These are phyloP conservation scores for Leishmania turanica DNA, from an alignment of 208 protist genomes.

Conservation along the genomic window DNA sequence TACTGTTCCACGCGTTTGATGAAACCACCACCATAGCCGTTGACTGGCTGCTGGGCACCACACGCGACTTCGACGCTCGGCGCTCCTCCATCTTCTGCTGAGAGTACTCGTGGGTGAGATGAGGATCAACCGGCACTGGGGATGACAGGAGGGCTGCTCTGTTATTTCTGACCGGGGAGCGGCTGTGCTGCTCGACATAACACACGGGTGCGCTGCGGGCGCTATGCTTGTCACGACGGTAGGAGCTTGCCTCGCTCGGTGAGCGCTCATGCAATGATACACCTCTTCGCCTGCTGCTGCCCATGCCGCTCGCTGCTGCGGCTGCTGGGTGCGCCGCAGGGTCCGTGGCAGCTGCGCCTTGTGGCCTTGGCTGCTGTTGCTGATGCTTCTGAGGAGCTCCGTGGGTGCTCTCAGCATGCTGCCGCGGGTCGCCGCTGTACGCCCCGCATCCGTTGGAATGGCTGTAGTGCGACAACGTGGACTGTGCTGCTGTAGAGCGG, in stretches of 20 bases:
- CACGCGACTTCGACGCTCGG: slow-evolving; percentile 1
- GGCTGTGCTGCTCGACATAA: not conserved
- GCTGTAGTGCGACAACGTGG: not conserved
- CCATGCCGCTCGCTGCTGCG: not conserved
- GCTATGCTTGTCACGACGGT: not conserved
- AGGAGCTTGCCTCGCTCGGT: slow-evolving; percentile 5
- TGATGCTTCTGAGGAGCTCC: not conserved
- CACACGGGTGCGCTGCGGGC: not conserved
- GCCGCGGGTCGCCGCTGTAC: not conserved
- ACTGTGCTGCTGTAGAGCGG: not conserved
- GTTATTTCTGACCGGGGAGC: not conserved
- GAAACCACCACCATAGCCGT: not conserved
- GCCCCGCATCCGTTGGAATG: not conserved
- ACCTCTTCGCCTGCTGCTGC: not conserved
- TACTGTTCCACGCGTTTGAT: slow-evolving; percentile 30
- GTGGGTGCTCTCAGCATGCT: not conserved
- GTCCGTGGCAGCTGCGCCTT: not conserved
- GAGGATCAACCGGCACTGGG: not conserved
- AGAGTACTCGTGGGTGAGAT: slow-evolving; percentile 15
- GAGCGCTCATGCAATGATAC: not conserved
- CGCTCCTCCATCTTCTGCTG: slow-evolving; percentile 21
- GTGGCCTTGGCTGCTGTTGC: slow-evolving; percentile 6
- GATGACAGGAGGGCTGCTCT: not conserved
- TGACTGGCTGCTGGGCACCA: not conserved
- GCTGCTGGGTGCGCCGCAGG: not conserved